Percentiles rank a stretch among this genome's conserved stretches.
phyloP scores from a whole-genome alignment of 2,329 filamentous ascomycete genomes.

The Fusarium buxicola region DNA sequence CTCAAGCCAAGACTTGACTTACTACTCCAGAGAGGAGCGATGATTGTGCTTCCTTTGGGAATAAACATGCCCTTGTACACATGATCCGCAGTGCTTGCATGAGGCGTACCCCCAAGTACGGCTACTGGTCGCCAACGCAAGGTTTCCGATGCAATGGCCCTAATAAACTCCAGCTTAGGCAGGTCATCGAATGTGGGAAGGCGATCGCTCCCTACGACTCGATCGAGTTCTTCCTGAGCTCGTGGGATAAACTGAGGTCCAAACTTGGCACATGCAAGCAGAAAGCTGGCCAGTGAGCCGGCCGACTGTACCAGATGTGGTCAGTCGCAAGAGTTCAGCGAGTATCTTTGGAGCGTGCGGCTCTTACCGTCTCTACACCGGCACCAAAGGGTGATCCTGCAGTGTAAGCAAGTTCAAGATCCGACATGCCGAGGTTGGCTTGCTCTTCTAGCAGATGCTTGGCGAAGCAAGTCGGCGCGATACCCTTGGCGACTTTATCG shows the following conservation, averaged over 20 bases:
- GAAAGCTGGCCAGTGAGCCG: constrained; percentile 61
- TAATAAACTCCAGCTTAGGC: constrained; percentile 49
- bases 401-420: constrained; percentile 57
- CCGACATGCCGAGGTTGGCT: constrained; percentile 53
- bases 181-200: constrained; percentile 55
- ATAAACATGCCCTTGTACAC: constrained; percentile 58
- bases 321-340: neutral
- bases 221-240: constrained; percentile 54
- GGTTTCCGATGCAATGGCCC: constrained; percentile 54
- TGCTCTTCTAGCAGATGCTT: constrained; percentile 57
- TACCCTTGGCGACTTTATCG: constrained; percentile 47
- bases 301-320: constrained; percentile 48
- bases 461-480: constrained; percentile 55
- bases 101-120: constrained; percentile 58
- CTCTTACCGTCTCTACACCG: constrained; percentile 56
- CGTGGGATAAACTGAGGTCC: constrained; percentile 61
- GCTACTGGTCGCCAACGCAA: constrained; percentile 57
- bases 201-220: constrained; percentile 52
- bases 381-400: constrained; percentile 60
- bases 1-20: constrained; percentile 47
- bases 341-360: fast-evolving
- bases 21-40: constrained; percentile 57
- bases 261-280: constrained; percentile 64
- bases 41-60: constrained; percentile 56
- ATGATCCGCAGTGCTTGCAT: constrained; percentile 58